A percentile compares a stretch with the other conserved stretches of the same genome.
phyloP scores from a whole-genome alignment of 1,284 basidiomycete genomes.

The Cronartium quercuum region DNA sequence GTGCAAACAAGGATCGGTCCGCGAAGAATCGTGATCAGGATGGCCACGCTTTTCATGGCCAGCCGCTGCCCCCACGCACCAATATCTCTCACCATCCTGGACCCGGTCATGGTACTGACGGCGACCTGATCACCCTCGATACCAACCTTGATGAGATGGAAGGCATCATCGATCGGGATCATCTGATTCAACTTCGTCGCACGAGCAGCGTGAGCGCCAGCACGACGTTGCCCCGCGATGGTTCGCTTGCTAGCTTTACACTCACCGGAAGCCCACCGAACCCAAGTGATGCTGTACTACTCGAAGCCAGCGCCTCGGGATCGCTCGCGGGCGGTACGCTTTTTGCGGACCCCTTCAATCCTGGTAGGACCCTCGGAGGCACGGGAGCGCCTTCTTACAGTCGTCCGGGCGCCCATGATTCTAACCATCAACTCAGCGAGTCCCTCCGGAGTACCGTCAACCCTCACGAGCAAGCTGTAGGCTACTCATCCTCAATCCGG shows the following conservation, averaged over 20 bases:
- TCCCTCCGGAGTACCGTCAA: not conserved
- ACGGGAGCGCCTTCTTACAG: not conserved
- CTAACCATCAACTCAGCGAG: not conserved
- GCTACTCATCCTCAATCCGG: not conserved
- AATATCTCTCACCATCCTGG: constrained; percentile 3
- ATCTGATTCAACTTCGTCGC: constrained; percentile 32
- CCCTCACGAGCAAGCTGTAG: not conserved
- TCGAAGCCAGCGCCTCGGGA: not conserved
- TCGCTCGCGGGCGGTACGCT: constrained; percentile 5
- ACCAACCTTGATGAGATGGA: constrained; percentile 74
- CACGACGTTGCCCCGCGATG: not conserved
- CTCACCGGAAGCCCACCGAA: constrained; percentile 16
- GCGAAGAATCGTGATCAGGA: not conserved
- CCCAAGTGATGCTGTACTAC: not conserved
- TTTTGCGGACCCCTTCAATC: constrained; percentile 38
- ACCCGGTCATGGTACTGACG: not conserved
- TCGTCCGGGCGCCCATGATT: too few relatives aligned
- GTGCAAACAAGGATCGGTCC: not conserved
- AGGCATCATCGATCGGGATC: constrained; percentile 64
- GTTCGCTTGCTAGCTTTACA: not conserved
- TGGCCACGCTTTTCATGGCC: not conserved
- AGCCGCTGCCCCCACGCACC: not conserved
- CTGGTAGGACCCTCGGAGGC: constrained; percentile 22
- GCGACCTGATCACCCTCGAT: constrained; percentile 57
- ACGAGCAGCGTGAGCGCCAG: constrained; percentile 43